phyloP scores from a whole-genome alignment of 768 basidiomycete genomes.

The Lactarius hengduanensis region DNA sequence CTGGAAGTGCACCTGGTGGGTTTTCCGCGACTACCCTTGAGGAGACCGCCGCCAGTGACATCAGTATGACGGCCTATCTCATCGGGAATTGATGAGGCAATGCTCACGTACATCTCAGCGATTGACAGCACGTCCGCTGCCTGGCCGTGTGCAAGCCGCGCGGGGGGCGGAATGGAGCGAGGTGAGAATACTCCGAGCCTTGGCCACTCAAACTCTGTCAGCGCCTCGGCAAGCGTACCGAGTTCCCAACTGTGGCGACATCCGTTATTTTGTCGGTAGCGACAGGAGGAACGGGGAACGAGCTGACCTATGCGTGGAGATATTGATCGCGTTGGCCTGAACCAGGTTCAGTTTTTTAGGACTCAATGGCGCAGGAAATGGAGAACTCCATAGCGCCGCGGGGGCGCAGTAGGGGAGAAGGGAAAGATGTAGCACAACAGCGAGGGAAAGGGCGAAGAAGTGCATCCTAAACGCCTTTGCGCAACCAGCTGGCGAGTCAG shows the following conservation, averaged over 20 bases:
- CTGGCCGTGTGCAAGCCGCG: constrained; percentile 32
- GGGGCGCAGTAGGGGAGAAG: not conserved
- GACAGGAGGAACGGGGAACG: not conserved
- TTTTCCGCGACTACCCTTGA: constrained; percentile 42
- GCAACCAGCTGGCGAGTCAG: not conserved
- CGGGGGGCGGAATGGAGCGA: constrained; percentile 44
- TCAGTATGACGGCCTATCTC: not conserved
- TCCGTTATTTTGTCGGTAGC: not conserved
- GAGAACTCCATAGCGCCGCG: not conserved
- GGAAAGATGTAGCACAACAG: constrained; percentile 1
- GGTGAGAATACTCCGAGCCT: constrained; percentile 49
- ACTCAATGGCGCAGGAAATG: not conserved
- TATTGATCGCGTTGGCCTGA: constrained; percentile 14
- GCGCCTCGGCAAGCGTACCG: constrained; percentile 54
- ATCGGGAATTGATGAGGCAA: not conserved
- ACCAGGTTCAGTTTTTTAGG: not conserved
- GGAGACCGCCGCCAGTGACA: not conserved
- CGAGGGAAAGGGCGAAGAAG: not conserved
- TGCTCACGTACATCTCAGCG: constrained; percentile 38
- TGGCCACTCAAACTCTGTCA: constrained; percentile 52
- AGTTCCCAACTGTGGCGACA: constrained; percentile 51
- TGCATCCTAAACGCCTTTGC: not conserved
- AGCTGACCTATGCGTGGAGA: constrained; percentile 21
- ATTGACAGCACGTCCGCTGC: constrained; percentile 45
- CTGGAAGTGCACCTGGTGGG: constrained; percentile 37